Base-by-base conservation (phyloP, 2,329 filamentous ascomycete genomes). In the Aspergillus proliferans region DNA sequence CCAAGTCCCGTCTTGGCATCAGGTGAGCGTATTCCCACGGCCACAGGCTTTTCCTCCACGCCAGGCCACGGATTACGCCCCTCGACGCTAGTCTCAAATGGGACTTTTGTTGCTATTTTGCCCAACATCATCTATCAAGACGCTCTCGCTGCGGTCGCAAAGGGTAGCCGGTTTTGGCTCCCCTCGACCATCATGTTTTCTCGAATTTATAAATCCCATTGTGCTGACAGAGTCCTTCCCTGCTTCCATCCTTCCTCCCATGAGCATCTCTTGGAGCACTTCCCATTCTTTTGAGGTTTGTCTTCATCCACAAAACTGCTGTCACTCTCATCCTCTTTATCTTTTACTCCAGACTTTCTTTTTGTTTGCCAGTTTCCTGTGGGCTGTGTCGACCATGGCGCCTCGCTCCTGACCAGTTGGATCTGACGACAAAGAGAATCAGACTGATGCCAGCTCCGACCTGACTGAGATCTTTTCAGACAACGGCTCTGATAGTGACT, bases 371-470 rank as follows among this genome's bases (percentile, higher is more conserved):
- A 28, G 26, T 43, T 18, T 19, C 24, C 43, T 46, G 33, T 28
- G 10, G 36, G 45, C 45, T 26, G 34, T 40, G n/a, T 43, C 40
- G 15, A 41, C 36, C 6, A 51, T 51, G 19, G 24, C 24, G 12
- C 41, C 40, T 48, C 45, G n/a, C 42, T 42, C 33, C 45, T 10
- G 33, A 45, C 36, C 46, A 7, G 40, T 38, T 6, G 36, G 45
- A 40, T 14, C 46, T 51, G 40, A 47, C 15, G n/a, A 51, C 10
- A 45, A 41, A 14, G 38, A 47, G 41, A 43, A 46, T 48, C 28
- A 51, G 45, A 52, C 26, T 38, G 33, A 58, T 54, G 43, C 47
- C 39, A 50, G 55, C 36, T 56, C 51, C 34, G 34, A 43, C 30
- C 19, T 53, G 9, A 49, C 42, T 15, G 47, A 45, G 24, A 52